A percentile compares a stretch with the other conserved stretches of the same genome.
phyloP scores from a whole-genome alignment of 352 stramenopile genomes.

The Albugo laibachii region DNA sequence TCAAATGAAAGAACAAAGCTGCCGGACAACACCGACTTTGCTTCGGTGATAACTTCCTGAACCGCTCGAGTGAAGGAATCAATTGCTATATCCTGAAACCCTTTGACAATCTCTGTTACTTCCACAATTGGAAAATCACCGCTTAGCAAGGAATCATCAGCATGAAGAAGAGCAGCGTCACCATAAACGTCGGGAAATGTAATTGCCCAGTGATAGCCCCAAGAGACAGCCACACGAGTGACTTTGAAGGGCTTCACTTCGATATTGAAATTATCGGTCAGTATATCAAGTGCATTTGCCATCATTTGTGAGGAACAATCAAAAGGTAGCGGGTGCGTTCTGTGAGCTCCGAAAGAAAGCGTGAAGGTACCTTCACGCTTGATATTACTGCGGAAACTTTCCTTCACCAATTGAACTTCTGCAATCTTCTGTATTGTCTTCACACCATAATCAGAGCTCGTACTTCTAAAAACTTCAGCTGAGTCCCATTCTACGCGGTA shows the following conservation, averaged over 20 bases:
- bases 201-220: conserved; percentile 84
- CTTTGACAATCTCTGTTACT: conserved; percentile 60
- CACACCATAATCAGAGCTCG: conserved; percentile 60
- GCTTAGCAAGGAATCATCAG: conserved; percentile 59
- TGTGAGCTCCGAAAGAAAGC: conserved; percentile 80
- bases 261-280: conserved; percentile 62
- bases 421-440: conserved; percentile 69
- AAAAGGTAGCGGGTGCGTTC: conserved; percentile 32
- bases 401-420: conserved; percentile 83
- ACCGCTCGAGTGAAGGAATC: conserved; percentile 88
- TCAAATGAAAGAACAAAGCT: conserved; percentile 83
- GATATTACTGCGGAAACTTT: conserved; percentile 36
- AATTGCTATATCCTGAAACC: conserved; percentile 75
- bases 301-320: conserved; percentile 53
- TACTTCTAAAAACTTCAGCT: conserved; percentile 56
- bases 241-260: conserved; percentile 65
- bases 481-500: conserved; percentile 87
- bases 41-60: conserved; percentile 74
- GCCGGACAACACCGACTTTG: conserved; percentile 29
- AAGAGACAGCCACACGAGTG: conserved; percentile 23
- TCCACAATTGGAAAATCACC: conserved; percentile 74
- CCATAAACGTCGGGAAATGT: conserved; percentile 79
- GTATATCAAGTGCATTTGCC: conserved; percentile 46
- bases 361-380: conserved; percentile 74
- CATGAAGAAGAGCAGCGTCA: conserved; percentile 72